phyloP scores from a whole-genome alignment of 306 rosid species.

The Rosa rugosa region DNA sequence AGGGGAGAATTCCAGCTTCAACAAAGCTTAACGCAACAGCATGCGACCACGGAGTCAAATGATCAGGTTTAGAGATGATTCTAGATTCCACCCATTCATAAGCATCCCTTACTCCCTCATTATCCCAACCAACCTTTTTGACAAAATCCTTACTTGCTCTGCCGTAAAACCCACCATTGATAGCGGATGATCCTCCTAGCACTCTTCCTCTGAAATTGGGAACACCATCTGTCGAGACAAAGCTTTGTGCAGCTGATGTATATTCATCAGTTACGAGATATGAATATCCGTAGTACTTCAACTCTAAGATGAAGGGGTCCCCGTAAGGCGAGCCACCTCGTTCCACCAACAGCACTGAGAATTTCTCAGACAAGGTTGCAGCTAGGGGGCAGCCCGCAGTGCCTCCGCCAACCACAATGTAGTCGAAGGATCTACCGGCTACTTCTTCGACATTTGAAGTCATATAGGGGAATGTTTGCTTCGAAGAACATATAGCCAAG shows the following conservation, averaged over 20 bases:
- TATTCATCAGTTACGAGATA: constrained; percentile 41
- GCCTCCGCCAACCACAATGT: constrained; percentile 28
- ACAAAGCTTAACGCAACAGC: constrained; percentile 66
- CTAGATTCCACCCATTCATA: constrained; percentile 76
- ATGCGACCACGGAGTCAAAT: constrained; percentile 53
- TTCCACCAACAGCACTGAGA: constrained; percentile 63
- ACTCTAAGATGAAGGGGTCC: constrained; percentile 53
- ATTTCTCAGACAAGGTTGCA: constrained; percentile 61
- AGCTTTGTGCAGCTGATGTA: constrained; percentile 65
- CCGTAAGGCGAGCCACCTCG: constrained; percentile 67
- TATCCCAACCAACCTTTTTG: constrained; percentile 54
- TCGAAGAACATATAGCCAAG: constrained; percentile 37
- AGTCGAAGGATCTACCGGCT: constrained; percentile 62
- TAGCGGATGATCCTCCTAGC: constrained; percentile 19
- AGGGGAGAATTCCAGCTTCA: constrained; percentile 67
- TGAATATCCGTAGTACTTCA: constrained; percentile 54
- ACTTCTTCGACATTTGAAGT: constrained; percentile 62
- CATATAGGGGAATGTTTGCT: constrained; percentile 46
- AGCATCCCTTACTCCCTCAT: constrained; percentile 47
- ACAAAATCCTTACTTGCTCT: constrained; percentile 65
- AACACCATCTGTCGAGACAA: constrained; percentile 61
- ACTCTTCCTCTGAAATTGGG: no score
- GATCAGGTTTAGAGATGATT: constrained; percentile 52
- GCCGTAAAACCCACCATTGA: constrained; percentile 69
- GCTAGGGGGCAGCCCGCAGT: constrained; percentile 65